Base-by-base conservation (phyloP, 1,284 basidiomycete genomes). In the Melampsora americana region DNA sequence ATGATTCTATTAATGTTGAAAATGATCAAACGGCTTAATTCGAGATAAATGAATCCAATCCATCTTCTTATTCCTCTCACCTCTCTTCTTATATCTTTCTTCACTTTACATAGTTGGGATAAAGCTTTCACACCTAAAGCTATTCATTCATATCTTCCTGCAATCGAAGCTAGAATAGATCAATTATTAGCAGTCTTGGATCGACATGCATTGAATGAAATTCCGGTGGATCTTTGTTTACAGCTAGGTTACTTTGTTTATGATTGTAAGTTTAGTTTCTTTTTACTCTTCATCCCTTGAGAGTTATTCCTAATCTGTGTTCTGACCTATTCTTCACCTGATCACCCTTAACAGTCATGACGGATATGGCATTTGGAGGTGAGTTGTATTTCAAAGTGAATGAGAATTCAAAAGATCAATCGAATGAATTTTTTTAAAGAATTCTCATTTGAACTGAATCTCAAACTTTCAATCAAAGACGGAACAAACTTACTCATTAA, bases 291-390 rank as follows among this genome's bases (percentile, higher is more conserved):
- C 12, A 44, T 44, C 42, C 1, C n/a, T n/a, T n/a, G n/a, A n/a
- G n/a, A n/a, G 2, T 1, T 48, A 48, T 48, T 2, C 46, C n/a
- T 48, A 48, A n/a, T n/a, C 46, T 14, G n/a, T 14, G n/a, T 1
- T 48, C 14, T 48, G 14, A 14, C n/a, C 46, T 48, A n/a, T 48
- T 9, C 3, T 26, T 14, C 3, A 26, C 20, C n/a, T 26, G 18
- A 59, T 59, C n/a, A 4, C 20, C 28, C 12, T 48, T 48, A 26
- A 20, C 26, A 72, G 70, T 60, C 4, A 72, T 72, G 70, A 64
- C 59, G 23, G 70, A 72, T 61, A 72, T 72, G 70, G 70, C 70
- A 39, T 72, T 65, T 39, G 70, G 70, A 64, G 70, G 70, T 72
- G 14, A 46, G 70, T 53, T 56, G 26, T n/a, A 32, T 61, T 28